phyloP scores from a whole-genome alignment of 768 basidiomycete genomes.

The Termitomyces sp. region DNA sequence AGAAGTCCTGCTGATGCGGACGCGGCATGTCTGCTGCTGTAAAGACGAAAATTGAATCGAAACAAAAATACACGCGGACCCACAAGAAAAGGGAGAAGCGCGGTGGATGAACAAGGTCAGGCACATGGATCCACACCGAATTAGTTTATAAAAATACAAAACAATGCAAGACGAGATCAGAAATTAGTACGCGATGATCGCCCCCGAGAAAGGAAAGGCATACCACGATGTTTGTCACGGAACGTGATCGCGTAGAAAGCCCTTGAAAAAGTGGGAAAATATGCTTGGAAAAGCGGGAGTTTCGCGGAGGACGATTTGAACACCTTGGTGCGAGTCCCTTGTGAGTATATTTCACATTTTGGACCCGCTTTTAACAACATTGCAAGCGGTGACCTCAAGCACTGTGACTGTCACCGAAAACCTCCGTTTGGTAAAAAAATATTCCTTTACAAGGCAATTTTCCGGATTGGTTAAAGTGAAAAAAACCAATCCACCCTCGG shows the following conservation, averaged over 20 bases:
- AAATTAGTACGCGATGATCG: constrained; percentile 10
- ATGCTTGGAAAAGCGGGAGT: neutral
- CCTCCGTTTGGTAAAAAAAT: constrained; percentile 1
- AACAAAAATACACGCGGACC: constrained; percentile 11
- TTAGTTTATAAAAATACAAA: neutral
- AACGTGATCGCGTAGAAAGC: constrained; percentile 11
- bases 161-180: constrained; percentile 7
- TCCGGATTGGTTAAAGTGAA: constrained; percentile 15
- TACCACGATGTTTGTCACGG: constrained; percentile 11
- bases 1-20: constrained; percentile 6
- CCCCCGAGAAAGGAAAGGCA: constrained; percentile 13
- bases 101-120: constrained; percentile 1
- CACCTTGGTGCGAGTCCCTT: constrained; percentile 8
- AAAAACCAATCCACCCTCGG: constrained; percentile 16
- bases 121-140: constrained; percentile 5
- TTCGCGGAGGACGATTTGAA: constrained; percentile 1
- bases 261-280: neutral
- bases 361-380: constrained; percentile 15
- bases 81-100: constrained; percentile 4
- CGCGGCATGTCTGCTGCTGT: constrained; percentile 12
- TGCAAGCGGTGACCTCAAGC: constrained; percentile 7
- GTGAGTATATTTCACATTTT: constrained; percentile 5
- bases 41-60: constrained; percentile 6
- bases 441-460: constrained; percentile 13
- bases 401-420: constrained; percentile 13